Percentiles rank a stretch among this genome's conserved stretches.
phyloP scores from a whole-genome alignment of 2,329 filamentous ascomycete genomes.

The Neoascochyta sp. region DNA sequence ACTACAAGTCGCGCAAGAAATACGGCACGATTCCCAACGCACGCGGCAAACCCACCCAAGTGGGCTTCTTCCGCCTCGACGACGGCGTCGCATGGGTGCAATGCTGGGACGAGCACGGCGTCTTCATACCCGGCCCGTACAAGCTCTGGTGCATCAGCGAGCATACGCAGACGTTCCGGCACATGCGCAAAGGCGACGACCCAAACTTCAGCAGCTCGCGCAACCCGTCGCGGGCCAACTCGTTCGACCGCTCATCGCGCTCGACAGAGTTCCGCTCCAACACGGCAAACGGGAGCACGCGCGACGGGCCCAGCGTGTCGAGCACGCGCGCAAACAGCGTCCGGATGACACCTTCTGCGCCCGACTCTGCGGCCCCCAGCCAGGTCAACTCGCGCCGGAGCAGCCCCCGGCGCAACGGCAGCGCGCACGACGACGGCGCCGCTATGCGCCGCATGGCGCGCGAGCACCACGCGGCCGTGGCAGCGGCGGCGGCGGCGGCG shows the following conservation, averaged over 20 bases:
- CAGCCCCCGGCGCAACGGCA: conserved; percentile 28
- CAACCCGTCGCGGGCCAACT: conserved; percentile 15
- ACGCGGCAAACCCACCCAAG: conserved; percentile 38
- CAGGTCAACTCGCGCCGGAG: conserved; percentile 23
- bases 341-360: conserved; percentile 16
- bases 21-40: conserved; percentile 41
- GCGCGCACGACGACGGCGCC: conserved; percentile 28
- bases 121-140: conserved; percentile 51
- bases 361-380: conserved; percentile 18
- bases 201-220: conserved; percentile 31
- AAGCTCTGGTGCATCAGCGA: conserved; percentile 48
- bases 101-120: conserved; percentile 48
- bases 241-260: conserved; percentile 23
- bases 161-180: conserved; percentile 37
- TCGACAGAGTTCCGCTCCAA: conserved; percentile 22
- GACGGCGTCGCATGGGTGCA: conserved; percentile 49
- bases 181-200: conserved; percentile 40
- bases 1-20: conserved; percentile 47
- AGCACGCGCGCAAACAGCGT: conserved; percentile 30
- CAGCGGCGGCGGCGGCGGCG: conserved; percentile 6
- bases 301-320: conserved; percentile 23
- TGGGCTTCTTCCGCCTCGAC: conserved; percentile 50
- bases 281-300: conserved; percentile 20
- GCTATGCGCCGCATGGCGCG: conserved; percentile 25
- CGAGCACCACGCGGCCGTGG: conserved; percentile 25